phyloP scores from a whole-genome alignment of 2,329 filamentous ascomycete genomes.

The Didymella exigua region DNA sequence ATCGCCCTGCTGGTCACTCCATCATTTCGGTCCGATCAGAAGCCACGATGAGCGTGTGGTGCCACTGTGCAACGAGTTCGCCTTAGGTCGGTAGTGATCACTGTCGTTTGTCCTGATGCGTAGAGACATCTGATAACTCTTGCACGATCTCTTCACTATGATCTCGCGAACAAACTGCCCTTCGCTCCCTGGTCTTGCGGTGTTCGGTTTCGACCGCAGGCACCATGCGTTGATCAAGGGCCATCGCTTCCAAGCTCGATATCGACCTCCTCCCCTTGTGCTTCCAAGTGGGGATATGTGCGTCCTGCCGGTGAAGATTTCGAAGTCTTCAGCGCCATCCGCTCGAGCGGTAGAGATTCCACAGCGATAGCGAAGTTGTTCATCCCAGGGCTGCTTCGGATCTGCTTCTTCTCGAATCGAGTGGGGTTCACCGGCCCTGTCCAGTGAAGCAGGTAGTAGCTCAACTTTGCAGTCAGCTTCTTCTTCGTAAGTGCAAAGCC shows the following conservation, averaged over 20 bases:
- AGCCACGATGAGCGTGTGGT: neutral
- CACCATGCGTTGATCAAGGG: neutral
- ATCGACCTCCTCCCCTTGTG: neutral
- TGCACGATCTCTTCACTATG: neutral
- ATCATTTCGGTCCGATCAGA: no score
- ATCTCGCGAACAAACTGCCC: neutral
- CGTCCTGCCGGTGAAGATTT: neutral
- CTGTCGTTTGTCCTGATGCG: neutral
- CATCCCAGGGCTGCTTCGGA: slow-evolving; percentile 74
- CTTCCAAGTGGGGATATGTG: neutral
- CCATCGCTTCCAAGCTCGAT: neutral
- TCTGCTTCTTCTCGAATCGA: slow-evolving; percentile 72
- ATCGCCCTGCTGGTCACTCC: no score
- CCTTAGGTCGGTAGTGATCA: neutral
- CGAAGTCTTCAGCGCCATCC: neutral
- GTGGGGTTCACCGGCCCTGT: slow-evolving; percentile 38
- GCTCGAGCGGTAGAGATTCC: slow-evolving; percentile 9
- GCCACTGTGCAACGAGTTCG: no score
- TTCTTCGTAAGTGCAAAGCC: slow-evolving; percentile 70
- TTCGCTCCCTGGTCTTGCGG: neutral
- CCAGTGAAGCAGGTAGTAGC: slow-evolving; percentile 85
- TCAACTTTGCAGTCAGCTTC: slow-evolving; percentile 81
- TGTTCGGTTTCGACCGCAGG: neutral
- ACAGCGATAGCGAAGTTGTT: slow-evolving; percentile 93
- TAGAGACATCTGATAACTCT: neutral